Base-by-base conservation (phyloP, 257 asterid species). In the Primulina tabacum region DNA sequence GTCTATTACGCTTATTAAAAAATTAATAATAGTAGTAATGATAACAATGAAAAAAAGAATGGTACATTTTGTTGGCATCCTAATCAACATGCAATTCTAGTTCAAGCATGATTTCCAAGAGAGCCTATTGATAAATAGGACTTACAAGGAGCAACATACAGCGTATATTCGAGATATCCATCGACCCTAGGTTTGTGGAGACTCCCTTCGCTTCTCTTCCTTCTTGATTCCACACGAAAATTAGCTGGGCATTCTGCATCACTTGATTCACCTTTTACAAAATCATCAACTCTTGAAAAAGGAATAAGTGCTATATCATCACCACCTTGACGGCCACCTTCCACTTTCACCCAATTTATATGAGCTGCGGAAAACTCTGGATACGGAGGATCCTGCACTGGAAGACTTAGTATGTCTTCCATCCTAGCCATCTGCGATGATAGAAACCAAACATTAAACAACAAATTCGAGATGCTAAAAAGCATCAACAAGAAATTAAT, bases 131-230 rank as follows among this genome's bases (percentile, higher is more conserved):
- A 61, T 67, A 74, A 69, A 64, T 61, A 56, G 50, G 68, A 80
- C 83, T 80, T 80, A 73, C 83, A 69, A 66, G 79, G 55, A 75
- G 71, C 47, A 62, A 76, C 89, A 80, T 80, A 85, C 89, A 85
- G 75, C 78, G 89, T 84, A 74, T 84, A 84, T 73, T 84, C 89
- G 56, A 84, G 89, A 77, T 82, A 84, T 58, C 85, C 89, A 62
- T 84, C 89, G 60, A 84, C 87, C 70, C 89, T 80, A 8, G 89
- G 87, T 61, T 74, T 84, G 58, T 71, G 75, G 47, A 84, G 47
- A 60, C 87, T 84, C 74, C 89, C 87, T 75, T 80, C 83, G 2
- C 74, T 65, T 70, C 89, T 84, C 71, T 85, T 82, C 72, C 87
- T 76, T 72, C 85, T 82, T 5, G 90, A 82, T 65, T 85, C 87